Evolutionary conservation across 108 stramenopile genomes (phyloP).

Genomic region (Skeletonema tropicum): DNA sequence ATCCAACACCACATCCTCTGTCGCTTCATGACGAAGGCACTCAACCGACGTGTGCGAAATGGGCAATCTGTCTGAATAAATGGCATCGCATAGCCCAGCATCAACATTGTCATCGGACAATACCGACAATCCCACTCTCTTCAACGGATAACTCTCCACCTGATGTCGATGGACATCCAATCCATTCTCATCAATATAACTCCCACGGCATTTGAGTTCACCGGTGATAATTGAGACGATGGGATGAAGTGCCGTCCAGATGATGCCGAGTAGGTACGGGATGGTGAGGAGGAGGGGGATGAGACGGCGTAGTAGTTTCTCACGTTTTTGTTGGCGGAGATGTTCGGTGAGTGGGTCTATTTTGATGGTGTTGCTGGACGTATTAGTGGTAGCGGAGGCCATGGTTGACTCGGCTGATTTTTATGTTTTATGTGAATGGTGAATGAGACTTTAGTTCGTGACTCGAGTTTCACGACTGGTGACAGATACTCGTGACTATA

Average conservation of each 20-base stretch:
- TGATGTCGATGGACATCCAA: constrained; percentile 61
- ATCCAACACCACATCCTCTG: constrained; percentile 47
- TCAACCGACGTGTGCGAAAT: constrained; percentile 34
- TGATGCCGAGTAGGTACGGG: constrained; percentile 71
- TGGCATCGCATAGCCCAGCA: constrained; percentile 33
- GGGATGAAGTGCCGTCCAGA: constrained; percentile 76
- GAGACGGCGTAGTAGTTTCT: neutral
- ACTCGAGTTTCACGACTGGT: no score
- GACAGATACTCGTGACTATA: no score
- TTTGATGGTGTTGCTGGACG: neutral
- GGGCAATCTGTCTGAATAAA: constrained; percentile 2
- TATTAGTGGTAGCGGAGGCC: neutral
- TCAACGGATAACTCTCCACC: constrained; percentile 36
- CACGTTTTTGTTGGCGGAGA: neutral
- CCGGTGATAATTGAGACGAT: constrained; percentile 75
- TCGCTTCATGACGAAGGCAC: constrained; percentile 33
- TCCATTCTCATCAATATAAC: constrained; percentile 83
- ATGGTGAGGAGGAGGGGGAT: constrained; percentile 38
- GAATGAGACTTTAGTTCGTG: no score
- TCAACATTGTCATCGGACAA: neutral
- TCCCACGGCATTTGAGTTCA: constrained; percentile 78
- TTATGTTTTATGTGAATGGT: no score
- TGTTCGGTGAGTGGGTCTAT: neutral
- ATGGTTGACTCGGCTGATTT: neutral
- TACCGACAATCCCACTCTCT: neutral